phyloP scores from a whole-genome alignment of 352 stramenopile genomes.

The Plasmopara viticola region DNA sequence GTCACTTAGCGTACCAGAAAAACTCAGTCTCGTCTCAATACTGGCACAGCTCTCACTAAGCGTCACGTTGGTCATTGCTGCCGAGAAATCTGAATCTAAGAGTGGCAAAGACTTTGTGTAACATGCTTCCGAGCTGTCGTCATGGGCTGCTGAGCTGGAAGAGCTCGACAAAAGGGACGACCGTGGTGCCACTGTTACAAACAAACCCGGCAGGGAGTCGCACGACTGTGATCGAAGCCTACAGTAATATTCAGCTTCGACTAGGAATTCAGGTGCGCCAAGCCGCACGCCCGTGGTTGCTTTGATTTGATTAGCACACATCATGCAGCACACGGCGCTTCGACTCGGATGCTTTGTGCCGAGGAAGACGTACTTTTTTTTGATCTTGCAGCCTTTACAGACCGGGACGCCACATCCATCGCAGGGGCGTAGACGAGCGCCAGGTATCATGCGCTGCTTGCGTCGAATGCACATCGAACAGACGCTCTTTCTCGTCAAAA shows the following conservation, averaged over 20 bases:
- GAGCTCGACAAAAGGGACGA: conserved; percentile 9
- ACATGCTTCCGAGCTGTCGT: conserved; percentile 1
- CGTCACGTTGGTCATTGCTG: conserved; percentile 16
- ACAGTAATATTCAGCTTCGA: conserved; percentile 23
- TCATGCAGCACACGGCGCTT: conserved; percentile 25
- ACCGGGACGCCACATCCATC: conserved; percentile 35
- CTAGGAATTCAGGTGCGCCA: conserved; percentile 17
- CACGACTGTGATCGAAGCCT: background rate
- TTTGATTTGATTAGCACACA: conserved; percentile 26
- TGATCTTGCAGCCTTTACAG: conserved; percentile 42
- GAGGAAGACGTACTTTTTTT: conserved; percentile 34
- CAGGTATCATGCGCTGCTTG: conserved; percentile 13
- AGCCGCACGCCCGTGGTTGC: conserved; percentile 19
- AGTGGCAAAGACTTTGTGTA: conserved; percentile 7
- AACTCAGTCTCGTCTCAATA: conserved; percentile 19
- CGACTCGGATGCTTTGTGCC: conserved; percentile 15
- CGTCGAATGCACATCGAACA: conserved; percentile 29
- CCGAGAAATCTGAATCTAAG: conserved; percentile 9
- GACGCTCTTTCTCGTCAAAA: conserved; percentile 18
- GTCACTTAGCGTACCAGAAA: conserved; percentile 22
- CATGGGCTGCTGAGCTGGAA: conserved; percentile 3
- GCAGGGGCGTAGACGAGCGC: conserved; percentile 23
- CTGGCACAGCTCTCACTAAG: conserved; percentile 16
- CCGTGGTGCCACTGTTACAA: conserved; percentile 2
- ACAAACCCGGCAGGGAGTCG: background rate